Evolutionary conservation across 2,329 filamentous ascomycete genomes (phyloP), one percentile per base, ranked within the genome.

Genomic region (Curvularia spicifera): DNA sequence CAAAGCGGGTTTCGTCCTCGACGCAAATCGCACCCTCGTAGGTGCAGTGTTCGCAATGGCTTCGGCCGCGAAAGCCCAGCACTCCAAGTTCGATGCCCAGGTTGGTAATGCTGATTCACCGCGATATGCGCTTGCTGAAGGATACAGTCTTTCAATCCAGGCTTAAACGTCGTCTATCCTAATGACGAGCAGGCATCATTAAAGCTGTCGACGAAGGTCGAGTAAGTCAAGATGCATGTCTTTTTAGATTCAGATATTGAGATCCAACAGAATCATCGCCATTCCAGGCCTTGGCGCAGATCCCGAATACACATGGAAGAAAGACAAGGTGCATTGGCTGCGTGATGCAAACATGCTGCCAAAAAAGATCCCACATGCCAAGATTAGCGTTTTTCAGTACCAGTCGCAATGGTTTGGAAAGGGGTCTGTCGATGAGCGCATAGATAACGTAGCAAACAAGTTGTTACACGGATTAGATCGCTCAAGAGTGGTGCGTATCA

Each of bases 341-440:
- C 58, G 60, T 13, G 72, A 75, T 56, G 51, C 53, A 13, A 63
- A 69, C 33, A 72, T 73, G 72, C 70, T 75, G 12, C 62, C 60
- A 2, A 51, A 52, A 42, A 67, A 67, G 50, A 56, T 75, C 33
- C 66, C 70, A 8, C 63, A 70, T 48, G 63, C 69, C 13, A 65
- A 72, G 40, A 74, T 74, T 29, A 71, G 71, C 44, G 60, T 67
- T 3, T 72, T 71, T 52, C 59, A 65, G 22, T 75, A 75, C 51
- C 61, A 69, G 43, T 66, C 60, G 6, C 68, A 73, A 51, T 73
- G 73, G 66, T 69, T 72, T 51, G 70, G 70, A n/a, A 67, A 63
- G 35, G 67, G 64, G 29, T 61, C 69, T 4, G 63, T 73, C 15
- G 65, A 71, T 10, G 67, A 73, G 45, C 56, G 64, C n/a, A 58